Evolutionary conservation across 495 filamentous ascomycete species (phyloP), one percentile per base, ranked within the genome.

Genomic region (Mycothermus thermophilus): DNA sequence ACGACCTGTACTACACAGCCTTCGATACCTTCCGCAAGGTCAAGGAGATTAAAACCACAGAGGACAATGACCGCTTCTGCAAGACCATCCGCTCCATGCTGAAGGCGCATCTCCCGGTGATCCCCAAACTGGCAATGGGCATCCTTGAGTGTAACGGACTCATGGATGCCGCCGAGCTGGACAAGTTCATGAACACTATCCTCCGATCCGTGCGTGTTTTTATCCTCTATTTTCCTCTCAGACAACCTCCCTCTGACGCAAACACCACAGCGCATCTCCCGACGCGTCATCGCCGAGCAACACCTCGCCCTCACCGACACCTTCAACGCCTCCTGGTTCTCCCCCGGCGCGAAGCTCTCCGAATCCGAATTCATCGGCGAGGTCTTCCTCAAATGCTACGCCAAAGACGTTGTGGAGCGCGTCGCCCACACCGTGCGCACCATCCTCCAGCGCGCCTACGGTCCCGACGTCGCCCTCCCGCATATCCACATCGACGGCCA

Each of bases 261-360:
- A 5, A 2, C 3, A 16, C 8, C 16, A 0, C 49, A 92, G 79
- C 73, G 90, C 37, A 97, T 97, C 36, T 94, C 86, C 20, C 78
- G 90, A 32, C 76, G 90, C 24, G 88, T 96, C 33, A 99, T 99
- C 50, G 90, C 88, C 23, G 90, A 99, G 58, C 90, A 96, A 46
- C 90, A 99, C 47, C 71, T 99, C 18, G 84, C 90, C 5, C 69
- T 99, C n/a, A 93, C 86, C 10, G 87, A 96, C 47, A 95, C 86
- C 7, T 96, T 93, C 63, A 77, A 93, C 52, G 80, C 80, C 0
- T 81, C 81, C 9, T 92, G 83, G 75, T 85, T 94, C 65, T 93
- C 86, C 38, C 82, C 84, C 9, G 72, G 83, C 34, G 78, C 83
- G 2, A 77, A 79, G 41, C 64, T 73, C 27, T 68, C 69, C 16